A percentile compares a stretch with the other conserved stretches of the same genome.
phyloP scores from a whole-genome alignment of 148 eudicot species.

The Amaranthus hypochondriacus region DNA sequence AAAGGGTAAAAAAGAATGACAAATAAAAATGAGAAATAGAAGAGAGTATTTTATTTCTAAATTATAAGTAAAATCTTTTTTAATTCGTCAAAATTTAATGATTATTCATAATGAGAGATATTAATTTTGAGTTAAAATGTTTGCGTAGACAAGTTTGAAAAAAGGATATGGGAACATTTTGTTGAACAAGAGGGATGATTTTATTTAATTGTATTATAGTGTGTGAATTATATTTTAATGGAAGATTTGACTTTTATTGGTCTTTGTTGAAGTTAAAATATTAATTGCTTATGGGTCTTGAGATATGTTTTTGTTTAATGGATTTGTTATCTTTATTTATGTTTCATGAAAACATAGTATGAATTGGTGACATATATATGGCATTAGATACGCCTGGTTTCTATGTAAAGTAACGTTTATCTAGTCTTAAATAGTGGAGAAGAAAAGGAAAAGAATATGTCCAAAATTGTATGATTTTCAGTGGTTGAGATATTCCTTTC shows the following conservation, averaged over 20 bases:
- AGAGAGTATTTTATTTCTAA: too few relatives aligned
- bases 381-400: conserved; percentile 1
- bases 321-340: conserved; percentile 4
- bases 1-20: too few relatives aligned
- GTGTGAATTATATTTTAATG: neutral
- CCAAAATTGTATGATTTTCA: conserved; percentile 8
- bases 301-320: neutral
- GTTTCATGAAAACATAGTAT: neutral
- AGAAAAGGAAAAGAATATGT: neutral
- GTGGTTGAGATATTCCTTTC: conserved; percentile 30
- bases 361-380: neutral
- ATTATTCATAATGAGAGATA: too few relatives aligned
- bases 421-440: neutral
- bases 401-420: conserved; percentile 9
- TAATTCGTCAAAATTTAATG: too few relatives aligned
- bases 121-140: too few relatives aligned
- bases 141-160: too few relatives aligned
- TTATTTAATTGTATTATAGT: neutral
- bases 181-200: too few relatives aligned
- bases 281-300: neutral
- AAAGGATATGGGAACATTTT: too few relatives aligned
- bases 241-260: neutral
- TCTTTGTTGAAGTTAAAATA: neutral
- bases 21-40: too few relatives aligned
- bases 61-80: too few relatives aligned